Percentiles rank a stretch among this genome's conserved stretches.
Evolutionary conservation across 1,284 basidiomycete species (phyloP).

Genomic region (Cutaneotrichosporon cavernicola): DNA sequence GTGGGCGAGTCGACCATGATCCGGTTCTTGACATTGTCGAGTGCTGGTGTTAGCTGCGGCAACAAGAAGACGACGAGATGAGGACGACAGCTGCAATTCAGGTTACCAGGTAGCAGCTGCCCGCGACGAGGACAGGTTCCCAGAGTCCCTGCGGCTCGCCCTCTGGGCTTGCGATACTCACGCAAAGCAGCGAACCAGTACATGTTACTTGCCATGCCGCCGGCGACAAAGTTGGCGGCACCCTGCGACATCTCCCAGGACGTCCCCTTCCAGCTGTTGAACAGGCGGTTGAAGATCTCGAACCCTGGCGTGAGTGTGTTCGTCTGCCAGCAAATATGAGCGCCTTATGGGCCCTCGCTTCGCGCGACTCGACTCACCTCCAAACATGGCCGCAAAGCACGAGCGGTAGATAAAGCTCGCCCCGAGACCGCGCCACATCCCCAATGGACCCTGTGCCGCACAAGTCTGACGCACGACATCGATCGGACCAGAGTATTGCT

Average conservation of each 20-base stretch:
- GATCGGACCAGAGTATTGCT: conserved; percentile 44
- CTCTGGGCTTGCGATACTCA: conserved; percentile 24
- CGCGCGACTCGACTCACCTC: conserved; percentile 34
- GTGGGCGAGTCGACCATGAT: conserved; percentile 52
- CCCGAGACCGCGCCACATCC: conserved; percentile 51
- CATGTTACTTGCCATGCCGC: conserved; percentile 52
- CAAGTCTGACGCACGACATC: conserved; percentile 52
- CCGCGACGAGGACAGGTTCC: too few relatives aligned
- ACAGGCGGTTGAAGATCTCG: conserved; percentile 51
- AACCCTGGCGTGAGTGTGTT: conserved; percentile 36
- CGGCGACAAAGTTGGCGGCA: conserved; percentile 48
- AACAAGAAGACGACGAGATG: too few relatives aligned
- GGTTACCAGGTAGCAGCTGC: too few relatives aligned
- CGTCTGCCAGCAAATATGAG: background rate
- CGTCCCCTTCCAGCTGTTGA: conserved; percentile 49
- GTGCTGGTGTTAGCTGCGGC: conserved; percentile 28
- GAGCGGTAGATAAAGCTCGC: conserved; percentile 51
- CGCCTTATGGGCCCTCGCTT: background rate
- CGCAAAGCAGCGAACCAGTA: conserved; percentile 50
- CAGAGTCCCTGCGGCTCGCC: too few relatives aligned
- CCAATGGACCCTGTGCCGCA: conserved; percentile 40
- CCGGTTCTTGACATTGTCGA: conserved; percentile 53
- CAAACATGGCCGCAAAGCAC: conserved; percentile 53
- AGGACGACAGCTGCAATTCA: too few relatives aligned
- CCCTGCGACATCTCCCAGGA: conserved; percentile 47